phyloP scores from a whole-genome alignment of 2,329 filamentous ascomycete species.

The Hymenoscyphus occultus region DNA sequence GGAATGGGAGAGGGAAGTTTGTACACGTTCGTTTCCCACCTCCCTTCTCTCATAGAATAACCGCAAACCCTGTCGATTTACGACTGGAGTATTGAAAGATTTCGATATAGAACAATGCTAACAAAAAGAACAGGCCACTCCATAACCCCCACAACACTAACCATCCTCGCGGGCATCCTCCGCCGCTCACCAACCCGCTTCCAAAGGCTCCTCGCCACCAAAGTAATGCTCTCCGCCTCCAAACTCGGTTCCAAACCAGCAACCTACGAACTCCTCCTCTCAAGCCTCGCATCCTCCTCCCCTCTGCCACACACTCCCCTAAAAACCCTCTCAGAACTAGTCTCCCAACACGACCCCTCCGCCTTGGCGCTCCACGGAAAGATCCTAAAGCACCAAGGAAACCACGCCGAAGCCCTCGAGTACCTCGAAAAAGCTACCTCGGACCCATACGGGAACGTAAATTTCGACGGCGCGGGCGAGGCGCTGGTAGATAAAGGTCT shows the following conservation, averaged over 20 bases:
- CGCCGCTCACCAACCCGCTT: slow-evolving; percentile 17
- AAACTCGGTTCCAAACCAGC: slow-evolving; percentile 31
- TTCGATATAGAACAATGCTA: neutral
- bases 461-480: slow-evolving; percentile 30
- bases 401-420: slow-evolving; percentile 25
- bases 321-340: slow-evolving; percentile 20
- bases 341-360: slow-evolving; percentile 32
- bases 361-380: slow-evolving; percentile 34
- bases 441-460: slow-evolving; percentile 17
- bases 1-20: slow-evolving; percentile 27
- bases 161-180: slow-evolving; percentile 28
- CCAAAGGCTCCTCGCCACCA: slow-evolving; percentile 26
- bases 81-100: neutral
- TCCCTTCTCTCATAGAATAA: neutral
- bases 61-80: neutral
- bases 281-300: neutral
- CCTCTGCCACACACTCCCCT: slow-evolving; percentile 14
- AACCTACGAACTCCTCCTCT: slow-evolving; percentile 24
- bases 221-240: slow-evolving; percentile 29
- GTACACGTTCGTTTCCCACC: slow-evolving; percentile 19
- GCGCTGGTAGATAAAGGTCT: slow-evolving; percentile 28
- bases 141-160: slow-evolving; percentile 26
- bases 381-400: slow-evolving; percentile 23
- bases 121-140: slow-evolving; percentile 23
- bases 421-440: slow-evolving; percentile 29